Evolutionary conservation across 1,284 basidiomycete genomes (phyloP), one percentile per base, ranked within the genome.

Genomic region (Ceratobasidium sp.): DNA sequence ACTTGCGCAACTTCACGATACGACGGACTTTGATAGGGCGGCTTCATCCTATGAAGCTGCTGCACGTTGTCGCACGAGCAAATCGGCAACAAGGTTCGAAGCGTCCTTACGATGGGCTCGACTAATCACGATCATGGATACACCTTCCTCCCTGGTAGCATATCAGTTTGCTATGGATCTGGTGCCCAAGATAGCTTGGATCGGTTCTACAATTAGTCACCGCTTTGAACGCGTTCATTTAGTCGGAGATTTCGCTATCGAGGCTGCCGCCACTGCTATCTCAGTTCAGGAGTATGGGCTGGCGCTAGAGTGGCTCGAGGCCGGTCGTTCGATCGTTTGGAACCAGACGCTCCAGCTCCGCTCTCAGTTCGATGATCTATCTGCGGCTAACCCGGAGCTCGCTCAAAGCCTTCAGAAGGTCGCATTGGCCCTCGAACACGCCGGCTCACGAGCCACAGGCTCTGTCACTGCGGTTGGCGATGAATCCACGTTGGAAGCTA

Each of bases 221-320:
- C 53, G 60, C 5, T 63, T 62, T 51, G 22, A 64, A 22, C 6
- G 24, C 22, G 44, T 75, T 22, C 11, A 0, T 14, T 9, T 9
- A 8, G 17, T 66, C 5, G 60, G 50, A 22, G 62, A 64, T 1
- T 33, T 77, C 1, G 73, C 66, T 11, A 51, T 51, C 4, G 71
- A 74, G 22, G 76, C 75, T 2, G 71, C 75, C 1, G 57, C 75
- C 2, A n/a, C 17, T 24, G 75, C 76, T 4, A 59, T 77, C 11
- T 33, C 36, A 1, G 22, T 44, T 64, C 29, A 51, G 19, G 22
- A 44, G 31, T 71, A 56, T 27, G 53, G 74, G 15, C 9, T 27
- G 1, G 76, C 76, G 14, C 22, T 77, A 5, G 72, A 77, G 36
- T 65, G 71, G 64, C 66, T 77, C 2, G 75, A 77, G n/a, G 29